Evolutionary conservation across 225 moss, liverwort and hornwort genomes (phyloP), one percentile per base, ranked within the genome.

Genomic region (Neckera pumila): DNA sequence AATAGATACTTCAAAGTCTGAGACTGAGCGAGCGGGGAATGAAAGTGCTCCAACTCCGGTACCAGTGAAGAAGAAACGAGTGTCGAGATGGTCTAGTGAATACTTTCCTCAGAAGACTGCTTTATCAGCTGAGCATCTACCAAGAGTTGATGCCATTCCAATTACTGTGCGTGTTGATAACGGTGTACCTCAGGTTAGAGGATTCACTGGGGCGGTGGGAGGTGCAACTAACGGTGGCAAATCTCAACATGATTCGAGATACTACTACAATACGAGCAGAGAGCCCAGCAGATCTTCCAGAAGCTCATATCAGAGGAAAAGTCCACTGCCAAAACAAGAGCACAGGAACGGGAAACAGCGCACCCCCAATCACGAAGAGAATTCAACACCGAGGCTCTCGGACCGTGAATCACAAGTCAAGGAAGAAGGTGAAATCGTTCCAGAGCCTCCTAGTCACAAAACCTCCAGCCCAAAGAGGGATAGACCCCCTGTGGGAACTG

Each of bases 51-150:
- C 90, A 42, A 80, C 78, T 62, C 85, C 82, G 79, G 87, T 76
- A 64, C 88, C 92, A 57, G 87, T 89, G 89, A 94, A 91, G 90
- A 89, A 85, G 60, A 91, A 90, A 82, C 94, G 91, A 62, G 89
- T 87, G 57, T 92, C 91, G 25, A 91, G 88, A 83, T 92, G 93
- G 88, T 90, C 90, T 34, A 89, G 89, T 75, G 90, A 91, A 2
- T 89, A 82, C 74, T 86, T 89, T 89, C 89, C 92, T 11, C 91
- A 79, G 72, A 71, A 42, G 83, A 72, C 57, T 30, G 47, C 79
- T 47, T 71, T 71, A 89, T 77, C 87, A 69, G 79, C 84, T 60
- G 89, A 89, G 72, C 89, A 80, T 47, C 63, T 79, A 78, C 75
- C 78, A 59, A 82, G 72, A 84, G 72, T 82, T 59, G 86, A 82